Percentiles rank a stretch among this genome's conserved stretches.
phyloP scores from a whole-genome alignment of 108 stramenopile species.

The Stephanodiscus minutulus region DNA sequence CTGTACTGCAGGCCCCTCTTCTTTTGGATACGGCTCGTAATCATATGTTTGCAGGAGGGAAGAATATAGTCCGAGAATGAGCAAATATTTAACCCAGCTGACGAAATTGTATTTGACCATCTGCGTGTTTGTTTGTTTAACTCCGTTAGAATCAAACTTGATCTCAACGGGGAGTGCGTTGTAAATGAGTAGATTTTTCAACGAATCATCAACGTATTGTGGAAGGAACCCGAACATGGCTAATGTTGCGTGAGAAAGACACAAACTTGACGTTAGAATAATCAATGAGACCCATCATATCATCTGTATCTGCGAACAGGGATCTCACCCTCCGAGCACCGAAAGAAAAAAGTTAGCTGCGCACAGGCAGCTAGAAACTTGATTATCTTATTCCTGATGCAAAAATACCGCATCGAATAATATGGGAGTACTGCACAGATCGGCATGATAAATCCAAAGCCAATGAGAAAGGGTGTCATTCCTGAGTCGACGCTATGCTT shows the following conservation, averaged over 20 bases:
- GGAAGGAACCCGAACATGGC: slow-evolving; percentile 49
- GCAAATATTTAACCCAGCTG: slow-evolving; percentile 12
- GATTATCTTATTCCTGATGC: slow-evolving; percentile 28
- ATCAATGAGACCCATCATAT: not conserved
- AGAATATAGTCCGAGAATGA: slow-evolving; percentile 25
- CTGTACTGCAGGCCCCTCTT: slow-evolving; percentile 10
- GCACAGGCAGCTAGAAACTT: slow-evolving; percentile 34
- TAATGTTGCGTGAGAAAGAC: not conserved
- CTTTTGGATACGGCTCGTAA: slow-evolving; percentile 30
- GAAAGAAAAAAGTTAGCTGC: slow-evolving; percentile 24
- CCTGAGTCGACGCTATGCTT: not conserved
- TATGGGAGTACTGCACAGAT: slow-evolving; percentile 23
- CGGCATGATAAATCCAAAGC: slow-evolving; percentile 42
- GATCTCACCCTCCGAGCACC: slow-evolving; percentile 35
- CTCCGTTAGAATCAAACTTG: slow-evolving; percentile 30
- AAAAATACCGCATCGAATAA: slow-evolving; percentile 14
- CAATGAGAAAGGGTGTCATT: slow-evolving; percentile 10
- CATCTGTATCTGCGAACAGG: not conserved
- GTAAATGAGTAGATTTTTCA: slow-evolving; percentile 34
- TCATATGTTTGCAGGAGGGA: slow-evolving; percentile 26
- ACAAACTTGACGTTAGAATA: not conserved
- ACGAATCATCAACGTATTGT: slow-evolving; percentile 18
- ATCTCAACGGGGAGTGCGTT: slow-evolving; percentile 33
- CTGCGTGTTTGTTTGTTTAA: slow-evolving; percentile 21
- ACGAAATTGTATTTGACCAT: slow-evolving; percentile 5